A percentile compares a stretch with the other conserved stretches of the same genome.
These are phyloP conservation scores for Lipomyces anomalus DNA, from an alignment of 805 yeast genomes.

Conservation along the genomic window DNA sequence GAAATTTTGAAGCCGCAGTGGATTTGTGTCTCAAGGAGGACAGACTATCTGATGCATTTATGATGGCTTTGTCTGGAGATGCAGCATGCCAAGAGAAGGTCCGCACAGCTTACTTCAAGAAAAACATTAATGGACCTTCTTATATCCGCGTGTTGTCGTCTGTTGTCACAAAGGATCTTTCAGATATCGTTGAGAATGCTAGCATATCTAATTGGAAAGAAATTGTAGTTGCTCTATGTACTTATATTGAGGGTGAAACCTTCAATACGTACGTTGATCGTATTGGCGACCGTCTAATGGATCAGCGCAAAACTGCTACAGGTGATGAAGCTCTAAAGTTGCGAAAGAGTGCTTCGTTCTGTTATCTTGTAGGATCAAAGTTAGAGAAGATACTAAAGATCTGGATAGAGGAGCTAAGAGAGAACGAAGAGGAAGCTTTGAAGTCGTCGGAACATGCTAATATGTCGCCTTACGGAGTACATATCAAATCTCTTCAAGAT, in stretches of 20 bases:
- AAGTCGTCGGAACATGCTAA: slow-evolving; percentile 25
- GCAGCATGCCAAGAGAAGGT: slow-evolving; percentile 58
- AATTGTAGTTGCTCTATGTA: slow-evolving; percentile 62
- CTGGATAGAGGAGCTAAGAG: slow-evolving; percentile 74
- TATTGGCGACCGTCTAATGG: slow-evolving; percentile 73
- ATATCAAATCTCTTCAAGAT: slow-evolving; percentile 70
- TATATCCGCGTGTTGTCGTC: slow-evolving; percentile 71
- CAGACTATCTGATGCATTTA: slow-evolving; percentile 69
- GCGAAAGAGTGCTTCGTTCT: slow-evolving; percentile 69
- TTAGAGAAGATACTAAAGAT: slow-evolving; percentile 70
- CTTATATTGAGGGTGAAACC: slow-evolving; percentile 43
- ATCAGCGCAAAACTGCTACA: slow-evolving; percentile 26
- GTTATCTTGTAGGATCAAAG: slow-evolving; percentile 76
- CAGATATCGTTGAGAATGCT: slow-evolving; percentile 72
- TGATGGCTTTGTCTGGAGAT: slow-evolving; percentile 63
- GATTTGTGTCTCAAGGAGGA: slow-evolving; percentile 57
- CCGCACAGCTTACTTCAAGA: slow-evolving; percentile 61
- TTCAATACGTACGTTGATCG: slow-evolving; percentile 53
- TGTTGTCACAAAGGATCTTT: slow-evolving; percentile 45
- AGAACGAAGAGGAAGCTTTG: slow-evolving; percentile 37
- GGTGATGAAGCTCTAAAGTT: slow-evolving; percentile 31
- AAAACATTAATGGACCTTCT: slow-evolving; percentile 46
- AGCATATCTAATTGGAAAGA: slow-evolving; percentile 79
- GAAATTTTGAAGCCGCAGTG: slow-evolving; percentile 63
- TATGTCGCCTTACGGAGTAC: slow-evolving; percentile 70